Evolutionary conservation across 495 filamentous ascomycete species (phyloP), one percentile per base, ranked within the genome.

Genomic region (Hypoxylon subgilvum): DNA sequence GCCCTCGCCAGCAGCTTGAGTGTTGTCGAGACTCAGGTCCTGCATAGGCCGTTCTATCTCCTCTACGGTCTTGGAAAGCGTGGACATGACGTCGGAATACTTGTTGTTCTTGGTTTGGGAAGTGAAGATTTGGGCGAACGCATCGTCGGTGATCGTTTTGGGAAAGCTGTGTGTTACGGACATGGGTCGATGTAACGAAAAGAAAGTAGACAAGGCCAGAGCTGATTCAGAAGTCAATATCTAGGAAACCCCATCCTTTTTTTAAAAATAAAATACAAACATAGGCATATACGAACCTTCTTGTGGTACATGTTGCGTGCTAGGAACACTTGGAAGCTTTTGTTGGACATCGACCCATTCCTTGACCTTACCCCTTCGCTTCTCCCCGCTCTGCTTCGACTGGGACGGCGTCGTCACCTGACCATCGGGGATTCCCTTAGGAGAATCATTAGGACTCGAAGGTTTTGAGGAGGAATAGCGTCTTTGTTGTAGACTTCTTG

Each of bases 181-280:
- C 62, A 98, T 92, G 3, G 94, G 94, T 45, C 94, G 85, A 77
- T 98, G 91, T 57, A 93, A 88, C 52, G 94, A 94, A 76, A 97
- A 98, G 80, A 98, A 97, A 42, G 87, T 88, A 5, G 93, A 91
- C 23, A 96, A 78, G 57, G 86, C 86, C 36, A 97, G 79, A 68
- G 95, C 94, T 98, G 39, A 38, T 61, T 54, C 14, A 21, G 35
- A 18, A 36, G 49, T 64, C 6, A 69, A 52, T 22, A 63, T 21
- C n/a, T 13, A 9, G 34, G 7, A 9, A n/a, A 32, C 0, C 18
- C n/a, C n/a, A n/a, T n/a, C n/a, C n/a, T n/a, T n/a, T 12, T 28
- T 27, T 27, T 51, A 42, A 57, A 43, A 10, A 19, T 9, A 12
- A 1, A n/a, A 32, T 13, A 17, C 1, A 12, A 19, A 17, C 5